Percentiles rank a stretch among this genome's conserved stretches.
These are phyloP conservation scores for Solanum hybrid DNA, from an alignment of 305 asterid genomes.

Conservation along the genomic window DNA sequence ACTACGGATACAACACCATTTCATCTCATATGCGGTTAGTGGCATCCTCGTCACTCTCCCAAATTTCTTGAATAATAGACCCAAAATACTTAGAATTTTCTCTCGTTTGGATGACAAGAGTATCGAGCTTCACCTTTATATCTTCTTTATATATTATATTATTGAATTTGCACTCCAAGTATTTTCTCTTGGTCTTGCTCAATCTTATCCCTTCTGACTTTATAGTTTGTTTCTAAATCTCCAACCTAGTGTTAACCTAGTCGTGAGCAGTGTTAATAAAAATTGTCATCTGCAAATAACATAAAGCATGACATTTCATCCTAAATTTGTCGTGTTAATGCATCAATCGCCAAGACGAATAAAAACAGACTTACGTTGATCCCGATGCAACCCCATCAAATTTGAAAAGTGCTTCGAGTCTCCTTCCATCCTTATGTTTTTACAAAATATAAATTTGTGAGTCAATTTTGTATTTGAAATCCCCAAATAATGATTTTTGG, in stretches of 20 bases:
- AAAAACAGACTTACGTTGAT: neutral
- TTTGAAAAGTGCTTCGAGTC: neutral
- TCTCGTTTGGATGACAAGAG: neutral
- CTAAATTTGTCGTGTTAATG: neutral
- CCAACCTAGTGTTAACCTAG: neutral
- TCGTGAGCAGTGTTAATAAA: neutral
- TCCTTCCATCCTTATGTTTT: neutral
- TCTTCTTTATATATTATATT: no score
- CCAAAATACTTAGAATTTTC: neutral
- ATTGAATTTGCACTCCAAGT: neutral
- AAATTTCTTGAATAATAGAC: neutral
- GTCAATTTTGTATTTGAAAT: no score
- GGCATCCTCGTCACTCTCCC: neutral
- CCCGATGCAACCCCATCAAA: neutral
- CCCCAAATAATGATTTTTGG: neutral
- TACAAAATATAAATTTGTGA: no score
- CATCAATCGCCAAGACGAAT: neutral
- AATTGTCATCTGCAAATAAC: no score
- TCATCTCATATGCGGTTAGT: neutral
- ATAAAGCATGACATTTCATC: neutral
- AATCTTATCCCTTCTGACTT: neutral
- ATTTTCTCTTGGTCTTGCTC: neutral
- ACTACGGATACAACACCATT: neutral
- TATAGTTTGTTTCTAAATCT: neutral
- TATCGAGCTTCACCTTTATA: neutral